Evolutionary conservation across 2,329 filamentous ascomycete species (phyloP).

Genomic region (Phialemoniopsis sp.): DNA sequence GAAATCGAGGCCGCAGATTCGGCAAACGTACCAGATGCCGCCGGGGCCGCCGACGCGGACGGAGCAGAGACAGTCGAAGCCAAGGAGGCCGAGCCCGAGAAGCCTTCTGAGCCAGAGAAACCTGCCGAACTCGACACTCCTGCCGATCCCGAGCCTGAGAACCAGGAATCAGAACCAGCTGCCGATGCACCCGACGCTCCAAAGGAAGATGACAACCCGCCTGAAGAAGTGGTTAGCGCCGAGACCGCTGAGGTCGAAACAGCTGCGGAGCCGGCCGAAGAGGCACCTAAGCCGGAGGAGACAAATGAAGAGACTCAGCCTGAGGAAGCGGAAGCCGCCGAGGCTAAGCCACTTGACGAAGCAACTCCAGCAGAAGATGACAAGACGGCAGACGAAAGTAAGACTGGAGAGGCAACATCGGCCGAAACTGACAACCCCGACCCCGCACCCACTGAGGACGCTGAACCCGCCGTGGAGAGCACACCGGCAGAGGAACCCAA

Average conservation of each 20-base stretch:
- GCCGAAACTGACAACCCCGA: constrained; percentile 17
- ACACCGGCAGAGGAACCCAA: too few species aligned
- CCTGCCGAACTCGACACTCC: neutral
- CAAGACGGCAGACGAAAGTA: too few species aligned
- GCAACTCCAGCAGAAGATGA: too few species aligned
- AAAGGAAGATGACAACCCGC: too few species aligned
- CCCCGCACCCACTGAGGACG: constrained; percentile 17
- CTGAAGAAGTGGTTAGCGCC: too few species aligned
- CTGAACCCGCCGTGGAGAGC: too few species aligned
- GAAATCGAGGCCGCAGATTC: neutral
- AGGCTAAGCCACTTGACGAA: too few species aligned
- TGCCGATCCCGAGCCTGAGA: neutral
- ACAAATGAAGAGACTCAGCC: too few species aligned
- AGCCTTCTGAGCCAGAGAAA: neutral
- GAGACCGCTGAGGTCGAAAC: constrained; percentile 10
- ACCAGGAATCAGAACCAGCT: too few species aligned
- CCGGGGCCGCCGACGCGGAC: neutral
- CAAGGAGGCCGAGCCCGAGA: neutral
- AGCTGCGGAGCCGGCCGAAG: constrained; percentile 13
- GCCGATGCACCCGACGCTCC: constrained; percentile 11
- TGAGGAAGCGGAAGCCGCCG: too few species aligned
- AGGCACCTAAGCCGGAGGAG: neutral
- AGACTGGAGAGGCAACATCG: too few species aligned
- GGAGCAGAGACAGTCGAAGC: too few species aligned
- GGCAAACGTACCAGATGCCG: neutral